These are phyloP conservation scores for Chiua virens DNA, from an alignment of 768 basidiomycete species.

Conservation along the genomic window DNA sequence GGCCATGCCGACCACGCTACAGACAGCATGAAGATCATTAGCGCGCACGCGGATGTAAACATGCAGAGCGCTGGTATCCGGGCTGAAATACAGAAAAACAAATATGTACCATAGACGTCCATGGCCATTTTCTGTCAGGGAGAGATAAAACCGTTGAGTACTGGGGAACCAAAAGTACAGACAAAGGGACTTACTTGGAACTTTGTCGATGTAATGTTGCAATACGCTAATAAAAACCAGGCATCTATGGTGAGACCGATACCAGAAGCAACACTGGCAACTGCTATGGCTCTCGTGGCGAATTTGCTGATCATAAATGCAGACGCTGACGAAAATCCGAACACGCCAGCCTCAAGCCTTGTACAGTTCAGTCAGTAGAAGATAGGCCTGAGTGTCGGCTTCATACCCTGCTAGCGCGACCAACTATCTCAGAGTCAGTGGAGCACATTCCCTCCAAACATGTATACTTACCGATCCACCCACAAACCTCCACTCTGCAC, in stretches of 20 bases:
- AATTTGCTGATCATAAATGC: constrained; percentile 49
- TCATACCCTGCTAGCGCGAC: constrained; percentile 60
- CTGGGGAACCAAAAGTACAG: background rate
- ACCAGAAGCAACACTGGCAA: constrained; percentile 59
- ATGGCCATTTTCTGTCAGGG: constrained; percentile 31
- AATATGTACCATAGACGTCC: constrained; percentile 59
- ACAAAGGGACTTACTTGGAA: constrained; percentile 48
- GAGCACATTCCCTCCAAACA: background rate
- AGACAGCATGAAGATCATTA: constrained; percentile 59
- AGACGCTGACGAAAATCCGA: constrained; percentile 56
- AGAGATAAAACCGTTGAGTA: background rate
- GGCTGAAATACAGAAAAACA: constrained; percentile 69
- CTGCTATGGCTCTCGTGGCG: constrained; percentile 52
- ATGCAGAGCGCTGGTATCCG: constrained; percentile 64
- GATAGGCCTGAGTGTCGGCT: background rate
- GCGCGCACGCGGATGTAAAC: constrained; percentile 52
- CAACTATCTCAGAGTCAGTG: constrained; percentile 38
- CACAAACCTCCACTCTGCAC: constrained; percentile 64
- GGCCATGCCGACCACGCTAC: constrained; percentile 70
- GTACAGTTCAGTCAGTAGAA: constrained; percentile 1
- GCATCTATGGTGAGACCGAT: constrained; percentile 62
- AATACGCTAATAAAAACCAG: constrained; percentile 68
- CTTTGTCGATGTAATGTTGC: constrained; percentile 47
- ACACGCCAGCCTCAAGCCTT: constrained; percentile 55
- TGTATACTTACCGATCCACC: constrained; percentile 53